Base-by-base conservation (phyloP, 306 rosid species). In the Quercus robur region DNA sequence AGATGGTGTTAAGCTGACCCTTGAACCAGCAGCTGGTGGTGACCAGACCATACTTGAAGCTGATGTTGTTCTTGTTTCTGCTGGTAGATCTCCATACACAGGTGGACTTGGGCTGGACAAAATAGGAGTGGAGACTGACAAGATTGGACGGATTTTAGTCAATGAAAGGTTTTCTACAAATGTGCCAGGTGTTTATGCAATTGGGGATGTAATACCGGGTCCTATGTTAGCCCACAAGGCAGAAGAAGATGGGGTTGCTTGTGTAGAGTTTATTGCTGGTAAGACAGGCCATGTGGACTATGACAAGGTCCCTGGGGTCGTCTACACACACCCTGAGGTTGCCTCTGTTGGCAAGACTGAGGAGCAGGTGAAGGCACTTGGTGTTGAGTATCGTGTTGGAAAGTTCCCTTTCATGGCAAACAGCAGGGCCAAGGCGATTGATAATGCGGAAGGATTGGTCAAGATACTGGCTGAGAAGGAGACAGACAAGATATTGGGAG, bases 161-260 rank as follows among this genome's bases (percentile, higher is more conserved):
- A 88, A 96, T 52, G 97, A 90, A 76, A 87, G 93, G 81, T 96
- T 96, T 71, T 69, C 84, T 56, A 79, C 98, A 56, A 96, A 90
- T 83, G 98, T 96, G 19, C 58, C 90, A 6, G 91, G 98, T 69
- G 95, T 96, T 66, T 85, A 61, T 84, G 99, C 99, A 76, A 96
- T 96, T 26, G 99, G 99, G 18, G 99, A 96, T 67, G 97, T 96
- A 25, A 96, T 96, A 86, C 98, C 99, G 0, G 99, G 99, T 54
- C 99, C 99, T 6, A 93, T 96, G 99, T 85, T 96, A 63, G 99
- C 99, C 63, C 99, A 96, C 88, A 96, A 96, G 87, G 99, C 99
- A 6, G 99, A 96, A 85, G 98, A 96, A 87, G 99, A 96, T 71
- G 99, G 99, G 2, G 94, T 96, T 75, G 99, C 99, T 61, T 96